Evolutionary conservation across 805 yeast species (phyloP).

Genomic region (Allodekkera sacchari): DNA sequence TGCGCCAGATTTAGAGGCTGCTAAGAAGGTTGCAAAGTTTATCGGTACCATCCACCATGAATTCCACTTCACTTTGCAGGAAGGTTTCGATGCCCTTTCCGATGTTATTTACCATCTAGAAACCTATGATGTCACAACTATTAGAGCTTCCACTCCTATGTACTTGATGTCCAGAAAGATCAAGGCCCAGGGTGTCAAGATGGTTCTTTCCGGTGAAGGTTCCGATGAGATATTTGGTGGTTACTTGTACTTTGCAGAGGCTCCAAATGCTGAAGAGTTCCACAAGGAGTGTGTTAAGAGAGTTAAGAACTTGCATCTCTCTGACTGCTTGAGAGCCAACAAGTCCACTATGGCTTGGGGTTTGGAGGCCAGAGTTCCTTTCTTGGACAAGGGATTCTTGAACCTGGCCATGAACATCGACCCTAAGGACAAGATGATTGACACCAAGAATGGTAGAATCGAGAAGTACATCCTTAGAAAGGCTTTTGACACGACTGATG

Average conservation of each 20-base stretch:
- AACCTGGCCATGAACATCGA: constrained; percentile 90
- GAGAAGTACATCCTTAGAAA: constrained; percentile 96
- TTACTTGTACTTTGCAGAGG: constrained; percentile 92
- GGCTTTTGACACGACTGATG: constrained; percentile 92
- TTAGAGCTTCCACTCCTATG: constrained; percentile 99
- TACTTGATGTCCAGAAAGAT: constrained; percentile 90
- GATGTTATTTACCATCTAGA: constrained; percentile 95
- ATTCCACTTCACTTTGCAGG: constrained; percentile 94
- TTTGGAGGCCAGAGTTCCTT: constrained; percentile 98
- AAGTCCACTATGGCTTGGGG: constrained; percentile 99
- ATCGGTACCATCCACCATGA: constrained; percentile 97
- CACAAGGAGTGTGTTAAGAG: constrained; percentile 92
- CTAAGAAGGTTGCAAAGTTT: constrained; percentile 91
- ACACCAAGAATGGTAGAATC: constrained; percentile 61
- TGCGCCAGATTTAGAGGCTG: constrained; percentile 96
- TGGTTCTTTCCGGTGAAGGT: constrained; percentile 99
- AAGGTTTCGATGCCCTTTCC: constrained; percentile 89
- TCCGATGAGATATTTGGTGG: constrained; percentile 99
- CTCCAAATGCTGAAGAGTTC: constrained; percentile 90
- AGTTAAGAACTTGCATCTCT: constrained; percentile 93
- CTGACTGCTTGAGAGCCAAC: constrained; percentile 98
- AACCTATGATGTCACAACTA: constrained; percentile 97
- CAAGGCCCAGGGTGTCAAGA: constrained; percentile 99
- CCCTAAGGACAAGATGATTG: constrained; percentile 86
- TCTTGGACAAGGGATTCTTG: constrained; percentile 89